These are phyloP conservation scores for Phytopythium vexans DNA, from an alignment of 352 stramenopile genomes.

Conservation along the genomic window DNA sequence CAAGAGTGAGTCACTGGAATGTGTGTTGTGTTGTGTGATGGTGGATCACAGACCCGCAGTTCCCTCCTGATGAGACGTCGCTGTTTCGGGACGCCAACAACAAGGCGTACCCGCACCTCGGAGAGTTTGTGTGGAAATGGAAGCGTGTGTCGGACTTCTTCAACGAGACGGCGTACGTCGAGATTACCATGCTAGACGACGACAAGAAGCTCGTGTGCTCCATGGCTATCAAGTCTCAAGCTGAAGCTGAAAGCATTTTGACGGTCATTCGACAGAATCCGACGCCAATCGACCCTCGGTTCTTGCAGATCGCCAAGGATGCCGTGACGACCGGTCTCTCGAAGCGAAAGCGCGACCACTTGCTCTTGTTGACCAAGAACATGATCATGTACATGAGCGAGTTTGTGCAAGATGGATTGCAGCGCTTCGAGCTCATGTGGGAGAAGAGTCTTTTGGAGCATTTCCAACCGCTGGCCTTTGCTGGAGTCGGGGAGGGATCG, in stretches of 20 bases:
- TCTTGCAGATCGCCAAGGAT: conserved; percentile 67
- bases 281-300: conserved; percentile 47
- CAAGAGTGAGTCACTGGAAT: neutral
- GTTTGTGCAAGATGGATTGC: conserved; percentile 76
- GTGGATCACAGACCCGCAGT: conserved; percentile 55
- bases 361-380: conserved; percentile 78
- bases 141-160: conserved; percentile 86
- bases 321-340: conserved; percentile 57
- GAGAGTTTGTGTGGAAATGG: conserved; percentile 82
- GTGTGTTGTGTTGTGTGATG: neutral
- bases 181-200: conserved; percentile 84
- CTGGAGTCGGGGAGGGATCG: conserved; percentile 60
- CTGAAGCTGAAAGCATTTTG: conserved; percentile 76
- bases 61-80: conserved; percentile 62
- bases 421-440: conserved; percentile 83
- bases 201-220: conserved; percentile 78
- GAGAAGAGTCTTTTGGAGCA: conserved; percentile 78
- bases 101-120: conserved; percentile 69
- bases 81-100: conserved; percentile 63
- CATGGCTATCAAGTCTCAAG: conserved; percentile 77
- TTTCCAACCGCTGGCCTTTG: conserved; percentile 75
- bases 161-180: conserved; percentile 78
- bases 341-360: conserved; percentile 67
- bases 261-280: conserved; percentile 47
- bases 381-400: conserved; percentile 86